These are phyloP conservation scores for Proliferodiscus dingleyae DNA, from an alignment of 2,329 filamentous ascomycete genomes.

Conservation along the genomic window DNA sequence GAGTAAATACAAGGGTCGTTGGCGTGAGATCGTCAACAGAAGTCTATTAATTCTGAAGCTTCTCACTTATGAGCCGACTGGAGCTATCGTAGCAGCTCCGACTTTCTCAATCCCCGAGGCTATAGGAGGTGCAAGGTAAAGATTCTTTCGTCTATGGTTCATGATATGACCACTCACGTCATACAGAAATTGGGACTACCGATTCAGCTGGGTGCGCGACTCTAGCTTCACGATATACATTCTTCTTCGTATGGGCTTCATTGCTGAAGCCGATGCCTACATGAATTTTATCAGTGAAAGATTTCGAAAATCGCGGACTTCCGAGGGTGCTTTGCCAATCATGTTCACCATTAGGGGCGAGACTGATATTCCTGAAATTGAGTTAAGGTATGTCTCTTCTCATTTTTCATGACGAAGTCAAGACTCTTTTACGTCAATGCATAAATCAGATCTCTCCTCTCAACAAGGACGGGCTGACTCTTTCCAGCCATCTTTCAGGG, in stretches of 20 bases:
- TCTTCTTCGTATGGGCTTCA: constrained; percentile 70
- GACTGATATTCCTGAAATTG: constrained; percentile 67
- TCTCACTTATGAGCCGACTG: constrained; percentile 73
- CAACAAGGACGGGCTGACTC: constrained; percentile 1
- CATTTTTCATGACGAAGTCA: too few relatives aligned
- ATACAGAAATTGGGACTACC: constrained; percentile 61
- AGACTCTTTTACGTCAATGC: too few relatives aligned
- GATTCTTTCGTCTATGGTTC: constrained; percentile 2
- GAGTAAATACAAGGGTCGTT: constrained; percentile 66
- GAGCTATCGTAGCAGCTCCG: constrained; percentile 70
- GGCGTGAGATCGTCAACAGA: constrained; percentile 65
- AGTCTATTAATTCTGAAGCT: constrained; percentile 72
- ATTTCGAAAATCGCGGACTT: constrained; percentile 55
- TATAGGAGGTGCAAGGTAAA: constrained; percentile 54
- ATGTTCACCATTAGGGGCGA: constrained; percentile 78
- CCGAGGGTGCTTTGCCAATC: constrained; percentile 63
- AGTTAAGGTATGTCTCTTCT: constrained; percentile 41
- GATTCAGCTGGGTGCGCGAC: constrained; percentile 76
- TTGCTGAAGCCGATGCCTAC: constrained; percentile 70
- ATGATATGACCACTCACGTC: background rate
- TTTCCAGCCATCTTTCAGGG: constrained; percentile 59
- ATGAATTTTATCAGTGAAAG: constrained; percentile 74
- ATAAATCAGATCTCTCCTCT: too few relatives aligned
- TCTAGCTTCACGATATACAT: constrained; percentile 76
- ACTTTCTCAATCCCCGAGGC: constrained; percentile 75